These are phyloP conservation scores for Anacardium occidentale DNA, from an alignment of 345 rosid genomes.

Conservation along the genomic window DNA sequence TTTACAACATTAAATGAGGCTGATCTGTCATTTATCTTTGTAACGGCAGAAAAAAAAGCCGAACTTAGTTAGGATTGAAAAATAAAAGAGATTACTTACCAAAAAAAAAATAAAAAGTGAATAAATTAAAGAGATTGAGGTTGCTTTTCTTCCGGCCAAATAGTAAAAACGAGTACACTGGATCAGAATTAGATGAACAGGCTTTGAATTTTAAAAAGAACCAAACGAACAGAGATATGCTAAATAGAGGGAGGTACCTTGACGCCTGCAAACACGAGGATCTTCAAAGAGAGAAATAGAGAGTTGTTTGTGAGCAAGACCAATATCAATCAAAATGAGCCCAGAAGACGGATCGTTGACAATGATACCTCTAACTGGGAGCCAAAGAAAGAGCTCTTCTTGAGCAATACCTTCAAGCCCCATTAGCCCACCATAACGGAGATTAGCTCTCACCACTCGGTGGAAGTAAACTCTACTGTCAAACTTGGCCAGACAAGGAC, in stretches of 20 bases:
- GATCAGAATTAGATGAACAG: not conserved
- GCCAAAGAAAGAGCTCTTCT: conserved; percentile 85
- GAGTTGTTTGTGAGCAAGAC: conserved; percentile 74
- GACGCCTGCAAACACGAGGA: conserved; percentile 78
- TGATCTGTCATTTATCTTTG: not conserved
- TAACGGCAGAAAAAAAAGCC: not conserved
- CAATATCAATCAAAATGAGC: conserved; percentile 74
- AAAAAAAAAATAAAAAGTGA: too few species aligned
- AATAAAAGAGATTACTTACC: too few species aligned
- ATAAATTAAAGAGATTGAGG: not conserved
- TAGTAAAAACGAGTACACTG: not conserved
- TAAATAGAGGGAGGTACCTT: conserved; percentile 28
- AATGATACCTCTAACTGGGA: conserved; percentile 73
- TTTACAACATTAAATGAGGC: not conserved
- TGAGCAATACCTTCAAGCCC: conserved; percentile 76
- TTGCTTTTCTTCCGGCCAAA: not conserved
- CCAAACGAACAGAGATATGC: not conserved
- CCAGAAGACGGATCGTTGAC: conserved; percentile 84
- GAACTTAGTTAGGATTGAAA: too few species aligned
- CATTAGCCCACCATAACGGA: conserved; percentile 78
- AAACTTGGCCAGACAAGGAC: conserved; percentile 72
- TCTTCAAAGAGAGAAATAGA: conserved; percentile 86
- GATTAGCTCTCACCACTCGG: conserved; percentile 68
- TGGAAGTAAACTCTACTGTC: conserved; percentile 73
- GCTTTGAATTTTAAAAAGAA: not conserved